These are phyloP conservation scores for Syzygium grande DNA, from an alignment of 345 rosid species.

Conservation along the genomic window DNA sequence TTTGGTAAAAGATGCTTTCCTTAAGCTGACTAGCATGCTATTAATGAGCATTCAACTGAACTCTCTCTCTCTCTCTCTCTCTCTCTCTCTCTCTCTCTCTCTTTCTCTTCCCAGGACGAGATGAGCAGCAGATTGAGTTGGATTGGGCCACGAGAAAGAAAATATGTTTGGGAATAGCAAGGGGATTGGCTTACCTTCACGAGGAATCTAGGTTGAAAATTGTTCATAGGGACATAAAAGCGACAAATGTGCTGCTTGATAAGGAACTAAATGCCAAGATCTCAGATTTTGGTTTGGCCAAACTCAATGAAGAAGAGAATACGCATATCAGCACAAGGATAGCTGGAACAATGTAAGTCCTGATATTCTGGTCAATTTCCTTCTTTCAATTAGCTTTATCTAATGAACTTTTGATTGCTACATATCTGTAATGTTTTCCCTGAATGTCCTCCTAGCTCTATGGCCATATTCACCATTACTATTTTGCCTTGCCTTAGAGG, in stretches of 20 bases:
- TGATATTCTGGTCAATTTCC: not conserved
- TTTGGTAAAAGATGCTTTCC: conserved; percentile 22
- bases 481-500: conserved; percentile 35
- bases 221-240: conserved; percentile 63
- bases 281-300: conserved; percentile 60
- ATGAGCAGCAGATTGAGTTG: conserved; percentile 28
- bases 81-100: no score
- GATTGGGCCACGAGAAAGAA: conserved; percentile 47
- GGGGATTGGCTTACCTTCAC: conserved; percentile 37
- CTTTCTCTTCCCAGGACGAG: conserved; percentile 20
- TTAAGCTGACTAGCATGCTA: not conserved
- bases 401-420: no score
- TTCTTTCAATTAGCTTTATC: not conserved
- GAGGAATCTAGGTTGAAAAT: conserved; percentile 63
- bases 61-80: no score
- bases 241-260: conserved; percentile 60
- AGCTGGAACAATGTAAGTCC: conserved; percentile 56
- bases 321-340: conserved; percentile 62
- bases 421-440: not conserved
- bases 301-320: conserved; percentile 65
- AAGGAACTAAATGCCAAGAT: conserved; percentile 54
- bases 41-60: not conserved
- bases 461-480: not conserved
- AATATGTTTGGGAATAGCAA: conserved; percentile 41
- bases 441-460: not conserved